Evolutionary conservation across 495 filamentous ascomycete species (phyloP).

Genomic region (Xylaria telfairii): DNA sequence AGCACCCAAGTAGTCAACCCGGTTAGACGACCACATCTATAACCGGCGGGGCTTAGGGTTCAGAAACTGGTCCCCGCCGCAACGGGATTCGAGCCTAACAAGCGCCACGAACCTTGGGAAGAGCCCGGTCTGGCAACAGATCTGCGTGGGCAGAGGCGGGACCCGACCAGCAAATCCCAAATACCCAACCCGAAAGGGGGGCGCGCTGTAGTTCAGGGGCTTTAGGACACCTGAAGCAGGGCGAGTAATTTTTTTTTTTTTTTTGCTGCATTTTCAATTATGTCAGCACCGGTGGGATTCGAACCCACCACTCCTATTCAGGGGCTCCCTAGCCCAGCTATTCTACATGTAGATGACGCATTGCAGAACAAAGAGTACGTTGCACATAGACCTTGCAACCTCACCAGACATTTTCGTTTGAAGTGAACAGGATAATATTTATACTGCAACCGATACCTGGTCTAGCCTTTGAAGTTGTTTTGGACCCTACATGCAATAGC

Average conservation of each 20-base stretch:
- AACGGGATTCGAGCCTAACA: constrained; percentile 1
- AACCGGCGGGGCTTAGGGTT: constrained; percentile 7
- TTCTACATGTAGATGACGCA: too few relatives aligned
- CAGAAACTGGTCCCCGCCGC: constrained; percentile 12
- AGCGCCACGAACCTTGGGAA: background rate
- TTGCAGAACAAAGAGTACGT: background rate
- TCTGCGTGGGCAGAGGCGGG: constrained; percentile 12
- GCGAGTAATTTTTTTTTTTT: constrained; percentile 5
- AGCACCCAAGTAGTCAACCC: constrained; percentile 5
- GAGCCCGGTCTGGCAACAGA: background rate
- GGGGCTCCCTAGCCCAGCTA: background rate
- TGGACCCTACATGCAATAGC: background rate
- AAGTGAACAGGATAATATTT: background rate
- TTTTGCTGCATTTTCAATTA: too few relatives aligned
- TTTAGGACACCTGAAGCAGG: background rate
- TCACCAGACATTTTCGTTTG: too few relatives aligned
- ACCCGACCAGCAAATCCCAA: background rate
- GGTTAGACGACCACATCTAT: background rate
- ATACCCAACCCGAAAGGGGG: constrained; percentile 12
- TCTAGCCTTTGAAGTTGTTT: background rate
- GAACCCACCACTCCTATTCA: background rate
- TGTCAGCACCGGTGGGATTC: background rate
- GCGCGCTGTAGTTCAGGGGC: constrained; percentile 11
- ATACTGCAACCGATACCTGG: background rate
- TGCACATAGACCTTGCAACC: background rate